Percentiles rank a stretch among this genome's conserved stretches.
phyloP scores from a whole-genome alignment of 352 stramenopile species.

The Pythium graminicola region DNA sequence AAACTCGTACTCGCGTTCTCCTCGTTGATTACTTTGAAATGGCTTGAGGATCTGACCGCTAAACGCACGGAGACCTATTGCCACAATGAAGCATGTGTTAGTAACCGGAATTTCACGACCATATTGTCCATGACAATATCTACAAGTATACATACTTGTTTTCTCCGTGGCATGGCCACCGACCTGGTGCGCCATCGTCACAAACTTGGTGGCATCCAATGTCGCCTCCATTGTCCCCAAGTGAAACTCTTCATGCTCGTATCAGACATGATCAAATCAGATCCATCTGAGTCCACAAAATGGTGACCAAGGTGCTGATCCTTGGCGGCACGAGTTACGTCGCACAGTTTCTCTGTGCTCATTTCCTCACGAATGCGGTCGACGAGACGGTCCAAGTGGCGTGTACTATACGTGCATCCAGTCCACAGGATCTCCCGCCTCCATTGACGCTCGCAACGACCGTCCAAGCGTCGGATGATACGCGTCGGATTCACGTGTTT shows the following conservation, averaged over 20 bases:
- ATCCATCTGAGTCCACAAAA: slow-evolving; percentile 10
- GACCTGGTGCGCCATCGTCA: slow-evolving; percentile 67
- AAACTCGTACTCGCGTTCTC: slow-evolving; percentile 68
- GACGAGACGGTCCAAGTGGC: slow-evolving; percentile 19
- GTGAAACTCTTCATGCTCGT: not conserved
- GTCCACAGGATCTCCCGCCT: slow-evolving; percentile 18
- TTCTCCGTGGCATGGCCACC: slow-evolving; percentile 69
- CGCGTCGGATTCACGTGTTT: slow-evolving; percentile 36
- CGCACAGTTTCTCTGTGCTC: slow-evolving; percentile 50
- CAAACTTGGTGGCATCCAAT: slow-evolving; percentile 26
- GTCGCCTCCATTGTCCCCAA: slow-evolving; percentile 7
- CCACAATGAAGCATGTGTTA: slow-evolving; percentile 1
- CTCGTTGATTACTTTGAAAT: slow-evolving; percentile 76
- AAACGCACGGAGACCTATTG: slow-evolving; percentile 50
- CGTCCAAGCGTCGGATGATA: not conserved
- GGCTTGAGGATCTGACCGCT: slow-evolving; percentile 77
- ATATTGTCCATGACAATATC: not conserved
- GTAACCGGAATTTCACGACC: not conserved
- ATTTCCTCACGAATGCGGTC: slow-evolving; percentile 13
- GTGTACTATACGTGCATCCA: slow-evolving; percentile 31
- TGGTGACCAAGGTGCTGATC: slow-evolving; percentile 39
- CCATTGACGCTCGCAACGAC: slow-evolving; percentile 23
- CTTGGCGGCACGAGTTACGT: slow-evolving; percentile 60
- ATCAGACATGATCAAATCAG: slow-evolving; percentile 8
- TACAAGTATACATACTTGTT: slow-evolving; percentile 34